Percentiles rank a stretch among this genome's conserved stretches.
These are phyloP conservation scores for Amaranthus hypochondriacus DNA, from an alignment of 148 eudicot genomes.

Conservation along the genomic window DNA sequence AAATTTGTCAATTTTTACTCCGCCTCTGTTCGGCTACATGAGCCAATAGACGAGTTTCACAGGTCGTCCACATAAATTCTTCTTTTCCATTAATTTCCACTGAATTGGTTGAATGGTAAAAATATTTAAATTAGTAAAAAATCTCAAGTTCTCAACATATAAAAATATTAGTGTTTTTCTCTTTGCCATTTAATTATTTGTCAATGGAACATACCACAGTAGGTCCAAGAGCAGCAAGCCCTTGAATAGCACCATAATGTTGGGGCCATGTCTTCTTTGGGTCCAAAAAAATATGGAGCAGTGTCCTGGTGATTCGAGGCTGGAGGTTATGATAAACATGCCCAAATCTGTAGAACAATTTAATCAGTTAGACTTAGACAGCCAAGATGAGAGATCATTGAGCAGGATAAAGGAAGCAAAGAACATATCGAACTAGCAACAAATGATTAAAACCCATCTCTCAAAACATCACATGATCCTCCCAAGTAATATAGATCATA, in stretches of 20 bases:
- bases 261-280: conserved; percentile 72
- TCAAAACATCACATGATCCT: not conserved
- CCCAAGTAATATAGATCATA: not conserved
- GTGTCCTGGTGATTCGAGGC: conserved; percentile 74
- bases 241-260: conserved; percentile 89
- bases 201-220: conserved; percentile 52
- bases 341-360: conserved; percentile 51
- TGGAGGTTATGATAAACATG: conserved; percentile 73
- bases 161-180: not conserved
- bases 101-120: not conserved
- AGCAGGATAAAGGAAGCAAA: not conserved
- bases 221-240: conserved; percentile 73
- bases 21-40: not conserved
- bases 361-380: not conserved
- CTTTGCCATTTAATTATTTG: not conserved
- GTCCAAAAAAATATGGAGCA: conserved; percentile 76
- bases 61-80: too few relatives aligned
- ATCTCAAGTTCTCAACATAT: not conserved
- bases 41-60: too few relatives aligned
- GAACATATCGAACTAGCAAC: not conserved
- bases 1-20: too few relatives aligned
- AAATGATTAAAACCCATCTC: not conserved
- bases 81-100: not conserved
- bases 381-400: not conserved
- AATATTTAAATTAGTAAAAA: too few relatives aligned